Base-by-base conservation (phyloP, 2,329 filamentous ascomycete species). In the Hypoxylon sp. region DNA sequence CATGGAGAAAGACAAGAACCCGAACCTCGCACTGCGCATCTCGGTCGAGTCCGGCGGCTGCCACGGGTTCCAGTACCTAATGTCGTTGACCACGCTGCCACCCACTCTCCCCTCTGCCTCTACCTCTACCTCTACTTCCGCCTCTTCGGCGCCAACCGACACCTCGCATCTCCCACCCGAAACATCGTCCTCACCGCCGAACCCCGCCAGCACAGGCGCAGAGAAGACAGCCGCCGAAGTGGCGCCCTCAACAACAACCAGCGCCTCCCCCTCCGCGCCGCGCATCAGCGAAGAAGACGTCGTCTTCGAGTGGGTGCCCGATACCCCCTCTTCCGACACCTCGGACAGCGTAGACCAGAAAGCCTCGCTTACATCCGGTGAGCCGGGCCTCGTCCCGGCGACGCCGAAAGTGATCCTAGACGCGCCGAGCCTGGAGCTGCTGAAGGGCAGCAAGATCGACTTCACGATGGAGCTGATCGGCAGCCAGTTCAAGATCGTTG, bases 1-100 rank as follows among this genome's bases (percentile, higher is more conserved):
- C 70, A 94, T 93, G 86, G 77, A 82, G 40, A 88, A 90, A 73
- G 90, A 92, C 75, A 77, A 79, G 17, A 97, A 97, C 78, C 93
- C 93, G 1, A 85, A 92, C 76, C 88, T 97, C 33, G 93, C 94
- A 25, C 87, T 99, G n/a, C 92, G 95, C 58, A 92, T 99, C 72
- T 91, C 92, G 68, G 95, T 99, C 65, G 94, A 97, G 77, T 94
- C 92, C 63, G 96, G 96, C 71, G 96, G 96, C 62, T 99, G 96
- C 80, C 96, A 99, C 81, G 96, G 96, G 55, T 99, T 99, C 80
- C 96, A 99, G 79, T 99, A 99, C 78, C 84, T 97, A 51, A 97
- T 99, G 93, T 93, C 91, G 14, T 86, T 98, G 3, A 91, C 93
- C 2, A 89, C 88, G 0, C 81, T 91, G 0, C 89, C 89, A 0